Evolutionary conservation across 2,329 filamentous ascomycete genomes (phyloP).

Genomic region (Colletotrichum filicis): DNA sequence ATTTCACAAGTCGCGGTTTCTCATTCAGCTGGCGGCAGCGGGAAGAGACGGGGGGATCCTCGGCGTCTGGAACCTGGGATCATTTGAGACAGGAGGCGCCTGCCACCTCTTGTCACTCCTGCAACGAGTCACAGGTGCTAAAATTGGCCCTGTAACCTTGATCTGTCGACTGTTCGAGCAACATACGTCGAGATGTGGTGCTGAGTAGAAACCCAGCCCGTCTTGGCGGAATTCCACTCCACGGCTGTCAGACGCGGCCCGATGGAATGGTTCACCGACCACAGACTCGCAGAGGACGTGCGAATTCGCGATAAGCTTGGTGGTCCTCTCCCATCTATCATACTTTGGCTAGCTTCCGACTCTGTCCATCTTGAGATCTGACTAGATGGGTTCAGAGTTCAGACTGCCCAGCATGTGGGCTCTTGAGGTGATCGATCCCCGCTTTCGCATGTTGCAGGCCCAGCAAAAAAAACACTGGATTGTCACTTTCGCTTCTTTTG

Average conservation of each 20-base stretch:
- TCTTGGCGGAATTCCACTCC: not conserved
- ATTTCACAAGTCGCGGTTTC: not conserved
- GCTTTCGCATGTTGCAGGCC: not conserved
- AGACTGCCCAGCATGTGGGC: not conserved
- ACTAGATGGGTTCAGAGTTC: not conserved
- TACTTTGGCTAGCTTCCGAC: not conserved
- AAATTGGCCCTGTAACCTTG: not conserved
- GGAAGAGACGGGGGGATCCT: conserved; percentile 10
- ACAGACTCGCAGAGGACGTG: not conserved
- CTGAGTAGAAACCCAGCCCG: not conserved
- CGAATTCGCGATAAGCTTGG: not conserved
- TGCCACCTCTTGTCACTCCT: not conserved
- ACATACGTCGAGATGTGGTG: not conserved
- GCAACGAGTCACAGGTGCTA: conserved; percentile 2
- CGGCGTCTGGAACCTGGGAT: conserved; percentile 13
- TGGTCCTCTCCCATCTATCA: not conserved
- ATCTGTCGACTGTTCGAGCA: too few relatives aligned
- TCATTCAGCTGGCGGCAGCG: not conserved
- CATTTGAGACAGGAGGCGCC: not conserved
- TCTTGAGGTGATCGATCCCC: not conserved
- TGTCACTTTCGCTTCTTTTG: not conserved
- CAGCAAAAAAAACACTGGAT: not conserved
- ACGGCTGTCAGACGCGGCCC: not conserved
- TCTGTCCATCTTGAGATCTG: not conserved
- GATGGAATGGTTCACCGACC: not conserved